Percentiles rank a stretch among this genome's conserved stretches.
These are phyloP conservation scores for Coemansia sp. DNA, from an alignment of 192 early-diverging fungal species.

Conservation along the genomic window DNA sequence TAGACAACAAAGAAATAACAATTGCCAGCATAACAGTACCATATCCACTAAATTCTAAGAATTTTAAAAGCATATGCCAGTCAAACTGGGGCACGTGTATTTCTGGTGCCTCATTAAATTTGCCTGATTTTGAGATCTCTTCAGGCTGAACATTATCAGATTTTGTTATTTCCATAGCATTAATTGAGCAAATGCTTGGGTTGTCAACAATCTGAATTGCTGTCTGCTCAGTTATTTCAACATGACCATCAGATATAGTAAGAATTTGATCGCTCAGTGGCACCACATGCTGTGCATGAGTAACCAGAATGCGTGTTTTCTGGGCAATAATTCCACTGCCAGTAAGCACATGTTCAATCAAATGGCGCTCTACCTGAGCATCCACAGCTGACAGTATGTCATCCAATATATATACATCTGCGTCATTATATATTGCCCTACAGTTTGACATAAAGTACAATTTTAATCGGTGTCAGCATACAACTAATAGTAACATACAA, in stretches of 20 bases:
- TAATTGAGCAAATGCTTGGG: too few relatives aligned
- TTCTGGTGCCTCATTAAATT: too few relatives aligned
- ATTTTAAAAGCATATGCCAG: too few relatives aligned
- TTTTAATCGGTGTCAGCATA: too few relatives aligned
- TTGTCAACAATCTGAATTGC: background rate
- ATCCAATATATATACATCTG: background rate
- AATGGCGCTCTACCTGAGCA: background rate
- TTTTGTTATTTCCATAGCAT: too few relatives aligned
- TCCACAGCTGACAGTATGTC: background rate
- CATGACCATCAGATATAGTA: background rate
- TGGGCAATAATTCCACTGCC: background rate
- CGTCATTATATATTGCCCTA: background rate
- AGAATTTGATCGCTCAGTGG: background rate
- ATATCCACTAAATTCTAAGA: too few relatives aligned
- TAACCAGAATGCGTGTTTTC: background rate
- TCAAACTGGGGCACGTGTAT: too few relatives aligned
- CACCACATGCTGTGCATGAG: background rate
- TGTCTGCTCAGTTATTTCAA: background rate
- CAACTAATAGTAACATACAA: background rate
- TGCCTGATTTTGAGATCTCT: too few relatives aligned
- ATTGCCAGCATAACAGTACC: too few relatives aligned
- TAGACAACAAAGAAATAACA: too few relatives aligned
- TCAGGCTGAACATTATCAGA: too few relatives aligned
- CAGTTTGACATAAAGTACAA: background rate
- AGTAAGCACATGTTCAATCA: background rate